phyloP scores from a whole-genome alignment of 768 basidiomycete genomes.

The Tulasnella sp. region DNA sequence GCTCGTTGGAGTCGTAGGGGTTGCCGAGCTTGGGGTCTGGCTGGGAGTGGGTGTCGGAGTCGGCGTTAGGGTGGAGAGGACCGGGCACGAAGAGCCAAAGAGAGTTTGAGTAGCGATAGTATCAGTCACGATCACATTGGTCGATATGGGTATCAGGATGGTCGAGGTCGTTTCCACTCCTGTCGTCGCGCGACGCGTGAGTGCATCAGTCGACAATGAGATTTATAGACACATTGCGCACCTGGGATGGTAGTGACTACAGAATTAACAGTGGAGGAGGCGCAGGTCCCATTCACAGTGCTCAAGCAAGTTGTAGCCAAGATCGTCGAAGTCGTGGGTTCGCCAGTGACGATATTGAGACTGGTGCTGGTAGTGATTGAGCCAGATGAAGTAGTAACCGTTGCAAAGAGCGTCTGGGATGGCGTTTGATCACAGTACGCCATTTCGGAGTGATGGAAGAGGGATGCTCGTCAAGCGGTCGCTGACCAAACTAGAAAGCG shows the following conservation, averaged over 20 bases:
- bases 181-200: neutral
- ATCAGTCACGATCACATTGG: neutral
- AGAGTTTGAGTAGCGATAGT: slow-evolving; percentile 7
- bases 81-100: neutral
- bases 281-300: slow-evolving; percentile 4
- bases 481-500: neutral
- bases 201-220: neutral
- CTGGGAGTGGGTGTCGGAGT: neutral
- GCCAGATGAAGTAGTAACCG: neutral
- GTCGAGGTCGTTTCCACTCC: neutral
- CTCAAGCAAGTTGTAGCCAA: slow-evolving; percentile 4
- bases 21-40: neutral
- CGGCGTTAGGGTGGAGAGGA: neutral
- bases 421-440: slow-evolving; percentile 5
- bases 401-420: slow-evolving; percentile 1
- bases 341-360: neutral
- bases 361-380: neutral
- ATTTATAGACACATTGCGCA: neutral
- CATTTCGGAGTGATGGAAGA: neutral
- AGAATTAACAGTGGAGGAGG: neutral
- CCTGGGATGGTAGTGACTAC: slow-evolving; percentile 6
- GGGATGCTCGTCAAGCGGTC: neutral
- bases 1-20: neutral
- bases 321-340: neutral
- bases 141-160: neutral